Evolutionary conservation across 2,329 filamentous ascomycete species (phyloP), one percentile per base, ranked within the genome.

Genomic region (Epichloe brachyelytri): DNA sequence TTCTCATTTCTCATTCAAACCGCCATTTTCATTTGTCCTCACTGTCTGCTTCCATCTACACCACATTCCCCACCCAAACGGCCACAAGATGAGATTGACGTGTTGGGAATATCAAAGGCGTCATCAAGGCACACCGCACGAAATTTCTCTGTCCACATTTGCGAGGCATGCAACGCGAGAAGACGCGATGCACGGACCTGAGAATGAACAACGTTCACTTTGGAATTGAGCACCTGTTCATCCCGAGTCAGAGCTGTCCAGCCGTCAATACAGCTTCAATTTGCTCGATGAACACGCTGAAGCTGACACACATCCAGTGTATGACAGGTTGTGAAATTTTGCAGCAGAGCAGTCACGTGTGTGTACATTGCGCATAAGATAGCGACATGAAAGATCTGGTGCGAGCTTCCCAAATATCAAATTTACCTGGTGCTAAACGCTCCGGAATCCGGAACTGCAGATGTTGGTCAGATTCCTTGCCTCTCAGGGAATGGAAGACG

Each of bases 351-450:
- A 52, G 47, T 51, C 26, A 50, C 50, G n/a, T 57, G 50, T 49
- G 53, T 51, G 34, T 51, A 55, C 49, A 56, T 55, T 12, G 56
- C 55, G 30, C 54, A 55, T 43, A 57, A 49, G 20, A 57, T 55
- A 7, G 36, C 73, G 39, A 91, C 72, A 68, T 95, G 89, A 65
- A 96, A 95, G 54, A 95, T 83, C 69, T 95, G 89, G 67, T 95
- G 89, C 20, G 86, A 93, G 63, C 82, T 87, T 19, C 88, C 76
- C 85, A 84, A 41, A 94, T 84, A 67, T 95, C 89, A 62, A 89
- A 94, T n/a, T 65, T 73, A 3, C 87, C 85, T 0, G 88, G 89
- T 48, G 71, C 76, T 60, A 76, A 77, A 49, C 85, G 74, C 69
- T 96, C 89, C 0, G 90, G 89, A 63, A 89, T 79, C 43, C 89